Evolutionary conservation across 306 rosid genomes (phyloP), one percentile per base, ranked within the genome.

Genomic region (Prunus mongolica): DNA sequence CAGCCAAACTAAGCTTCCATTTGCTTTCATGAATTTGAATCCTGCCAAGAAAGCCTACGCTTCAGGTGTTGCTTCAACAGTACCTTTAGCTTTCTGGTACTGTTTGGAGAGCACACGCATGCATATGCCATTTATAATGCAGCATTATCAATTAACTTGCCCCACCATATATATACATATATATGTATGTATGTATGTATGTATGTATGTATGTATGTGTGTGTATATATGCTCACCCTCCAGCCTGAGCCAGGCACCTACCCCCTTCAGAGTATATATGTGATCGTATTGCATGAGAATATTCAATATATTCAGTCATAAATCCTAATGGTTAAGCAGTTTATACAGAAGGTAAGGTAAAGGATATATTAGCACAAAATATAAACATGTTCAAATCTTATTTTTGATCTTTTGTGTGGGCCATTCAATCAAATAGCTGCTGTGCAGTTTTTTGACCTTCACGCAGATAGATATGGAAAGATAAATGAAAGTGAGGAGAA

Each of bases 11-110:
- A 67, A 44, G 71, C 54, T 41, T 41, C 54, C 54, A 72, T 57
- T 25, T 73, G 58, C n/a, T 60, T 14, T 60, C 46, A 28, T 44
- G 46, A 46, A 8, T 60, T 22, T n/a, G 63, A 54, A 18, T 24
- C 69, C 58, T 6, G n/a, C 16, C 71, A 72, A 58, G 45, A 73
- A 58, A 58, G 57, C 45, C 68, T 46, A 72, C 25, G 44, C 56
- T 24, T 73, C 46, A 73, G 57, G 68, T 60, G 77, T 19, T 60
- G 77, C 68, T 60, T 25, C 3, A 60, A 45, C 57, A 58, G 68
- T 44, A 8, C 25, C 54, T 44, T 4, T 51, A 18, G 45, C 30
- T 60, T 58, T 61, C 13, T 4, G 12, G 38, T 3, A 55, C 41
- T 34, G 27, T 34, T 38, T 65, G 69, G 47, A 65, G 49, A 16